Percentiles rank a stretch among this genome's conserved stretches.
Conservation (phyloP, 306 rosid species). For the Quercus wislizeni region DNA sequence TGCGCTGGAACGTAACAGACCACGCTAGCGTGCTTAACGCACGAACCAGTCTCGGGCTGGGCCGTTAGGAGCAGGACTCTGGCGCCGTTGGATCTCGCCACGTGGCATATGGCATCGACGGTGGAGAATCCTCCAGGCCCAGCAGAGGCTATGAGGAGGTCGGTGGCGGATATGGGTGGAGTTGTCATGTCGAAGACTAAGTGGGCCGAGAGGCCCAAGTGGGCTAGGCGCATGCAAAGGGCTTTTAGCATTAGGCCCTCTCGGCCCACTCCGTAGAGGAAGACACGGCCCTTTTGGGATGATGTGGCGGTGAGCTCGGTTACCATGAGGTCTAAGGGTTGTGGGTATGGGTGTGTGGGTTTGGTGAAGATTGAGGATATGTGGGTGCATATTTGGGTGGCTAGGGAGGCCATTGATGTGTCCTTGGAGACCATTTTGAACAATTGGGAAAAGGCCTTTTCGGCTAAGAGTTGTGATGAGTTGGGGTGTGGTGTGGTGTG, state of each 20-base stretch:
- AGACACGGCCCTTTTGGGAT: conserved; percentile 44
- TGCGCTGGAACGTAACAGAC: conserved; percentile 82
- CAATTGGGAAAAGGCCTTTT: no score
- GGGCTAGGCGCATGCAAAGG: conserved; percentile 80
- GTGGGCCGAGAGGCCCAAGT: conserved; percentile 75
- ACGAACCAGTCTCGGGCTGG: conserved; percentile 77
- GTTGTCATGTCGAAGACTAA: conserved; percentile 81
- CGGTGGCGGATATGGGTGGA: conserved; percentile 59
- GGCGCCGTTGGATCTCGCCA: conserved; percentile 59
- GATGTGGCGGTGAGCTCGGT: conserved; percentile 50
- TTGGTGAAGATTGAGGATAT: conserved; percentile 66
- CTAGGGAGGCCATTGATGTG: conserved; percentile 45
- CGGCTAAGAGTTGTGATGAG: no score
- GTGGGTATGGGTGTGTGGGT: conserved; percentile 56
- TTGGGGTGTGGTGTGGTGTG: no score
- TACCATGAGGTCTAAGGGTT: conserved; percentile 52
- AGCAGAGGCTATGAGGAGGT: conserved; percentile 82
- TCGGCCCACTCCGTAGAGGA: conserved; percentile 87
- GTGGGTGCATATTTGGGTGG: conserved; percentile 65
- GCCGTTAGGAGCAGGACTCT: conserved; percentile 79
- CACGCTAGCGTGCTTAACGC: conserved; percentile 53
- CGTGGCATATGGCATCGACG: conserved; percentile 72
- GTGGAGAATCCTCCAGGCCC: conserved; percentile 92
- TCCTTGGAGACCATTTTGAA: neutral
- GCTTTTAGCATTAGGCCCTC: conserved; percentile 90